A percentile compares a stretch with the other conserved stretches of the same genome.
Conservation (phyloP, 805 yeast species). For the Helenozyma rhizophorensis region DNA sequence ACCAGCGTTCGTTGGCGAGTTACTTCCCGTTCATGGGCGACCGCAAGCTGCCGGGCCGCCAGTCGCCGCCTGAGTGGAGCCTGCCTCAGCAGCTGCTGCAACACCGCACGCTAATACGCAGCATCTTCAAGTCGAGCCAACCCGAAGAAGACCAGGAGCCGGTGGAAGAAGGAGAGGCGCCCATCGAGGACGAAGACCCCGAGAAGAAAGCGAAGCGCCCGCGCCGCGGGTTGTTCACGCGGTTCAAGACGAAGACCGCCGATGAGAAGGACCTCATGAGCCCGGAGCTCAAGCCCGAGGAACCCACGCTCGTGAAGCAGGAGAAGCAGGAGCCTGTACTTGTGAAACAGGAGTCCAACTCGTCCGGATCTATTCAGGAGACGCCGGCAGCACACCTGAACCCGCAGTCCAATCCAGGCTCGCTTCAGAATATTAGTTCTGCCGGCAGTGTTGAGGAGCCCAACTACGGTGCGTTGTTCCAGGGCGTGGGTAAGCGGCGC, state of each 20-base stretch:
- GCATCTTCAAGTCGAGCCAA: conserved; percentile 25
- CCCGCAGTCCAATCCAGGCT: too few relatives aligned
- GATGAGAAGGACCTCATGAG: too few relatives aligned
- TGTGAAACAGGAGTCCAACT: too few relatives aligned
- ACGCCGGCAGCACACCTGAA: too few relatives aligned
- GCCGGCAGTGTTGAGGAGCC: conserved; percentile 20
- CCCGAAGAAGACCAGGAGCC: conserved; percentile 1
- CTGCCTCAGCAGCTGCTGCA: conserved; percentile 8
- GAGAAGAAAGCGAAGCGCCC: conserved; percentile 28
- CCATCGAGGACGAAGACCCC: not conserved
- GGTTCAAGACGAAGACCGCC: conserved; percentile 27
- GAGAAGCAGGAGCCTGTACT: too few relatives aligned
- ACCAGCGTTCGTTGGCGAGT: conserved; percentile 27
- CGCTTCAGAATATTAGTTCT: too few relatives aligned
- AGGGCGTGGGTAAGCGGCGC: conserved; percentile 39
- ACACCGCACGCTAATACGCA: conserved; percentile 29
- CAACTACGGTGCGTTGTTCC: conserved; percentile 41
- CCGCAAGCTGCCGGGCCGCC: too few relatives aligned
- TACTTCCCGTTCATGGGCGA: conserved; percentile 37
- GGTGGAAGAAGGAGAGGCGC: not conserved
- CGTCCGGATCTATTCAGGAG: too few relatives aligned
- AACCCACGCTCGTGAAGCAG: too few relatives aligned
- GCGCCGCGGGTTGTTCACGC: conserved; percentile 33
- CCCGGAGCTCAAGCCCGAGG: too few relatives aligned
- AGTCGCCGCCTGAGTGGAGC: conserved; percentile 1